A percentile compares a stretch with the other conserved stretches of the same genome.
Evolutionary conservation across 331 rosid genomes (phyloP).

Genomic region (Stylosanthes scabra): DNA sequence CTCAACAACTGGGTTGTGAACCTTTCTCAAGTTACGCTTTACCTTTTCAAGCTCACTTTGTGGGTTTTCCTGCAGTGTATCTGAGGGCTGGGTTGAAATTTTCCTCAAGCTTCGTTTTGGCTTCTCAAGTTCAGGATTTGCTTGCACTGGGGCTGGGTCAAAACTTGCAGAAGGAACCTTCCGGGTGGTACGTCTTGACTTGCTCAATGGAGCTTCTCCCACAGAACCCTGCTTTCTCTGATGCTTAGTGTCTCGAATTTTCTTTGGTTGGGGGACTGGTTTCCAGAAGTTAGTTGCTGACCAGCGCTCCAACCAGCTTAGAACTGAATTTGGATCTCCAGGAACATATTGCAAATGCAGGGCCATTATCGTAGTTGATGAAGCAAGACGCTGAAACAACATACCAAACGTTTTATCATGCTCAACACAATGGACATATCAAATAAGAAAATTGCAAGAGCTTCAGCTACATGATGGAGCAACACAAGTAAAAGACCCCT

Average conservation of each 20-base stretch:
- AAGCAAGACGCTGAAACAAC: constrained; percentile 72
- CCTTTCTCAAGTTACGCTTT: constrained; percentile 94
- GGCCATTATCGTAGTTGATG: constrained; percentile 71
- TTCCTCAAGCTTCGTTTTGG: constrained; percentile 74
- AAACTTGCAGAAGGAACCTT: constrained; percentile 60
- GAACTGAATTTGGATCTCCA: constrained; percentile 76
- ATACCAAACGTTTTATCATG: constrained; percentile 40
- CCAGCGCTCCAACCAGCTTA: constrained; percentile 90
- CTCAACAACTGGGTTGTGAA: constrained; percentile 81
- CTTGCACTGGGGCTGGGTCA: constrained; percentile 57
- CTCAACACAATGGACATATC: constrained; percentile 18
- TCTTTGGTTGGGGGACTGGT: constrained; percentile 81
- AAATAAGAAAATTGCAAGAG: background rate
- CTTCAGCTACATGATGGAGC: background rate
- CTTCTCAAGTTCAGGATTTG: constrained; percentile 78
- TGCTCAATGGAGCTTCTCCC: constrained; percentile 69
- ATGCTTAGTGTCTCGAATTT: constrained; percentile 59
- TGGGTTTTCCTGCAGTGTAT: constrained; percentile 77
- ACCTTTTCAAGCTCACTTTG: constrained; percentile 94
- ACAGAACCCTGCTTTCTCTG: constrained; percentile 66
- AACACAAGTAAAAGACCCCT: background rate
- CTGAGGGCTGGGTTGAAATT: constrained; percentile 64
- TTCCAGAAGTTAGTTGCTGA: constrained; percentile 80
- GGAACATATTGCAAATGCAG: constrained; percentile 64
- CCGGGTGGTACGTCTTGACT: constrained; percentile 71